Conservation (phyloP, 176 grass and related monocot genomes). For the barley (Hordeum vulgare) region DNA sequence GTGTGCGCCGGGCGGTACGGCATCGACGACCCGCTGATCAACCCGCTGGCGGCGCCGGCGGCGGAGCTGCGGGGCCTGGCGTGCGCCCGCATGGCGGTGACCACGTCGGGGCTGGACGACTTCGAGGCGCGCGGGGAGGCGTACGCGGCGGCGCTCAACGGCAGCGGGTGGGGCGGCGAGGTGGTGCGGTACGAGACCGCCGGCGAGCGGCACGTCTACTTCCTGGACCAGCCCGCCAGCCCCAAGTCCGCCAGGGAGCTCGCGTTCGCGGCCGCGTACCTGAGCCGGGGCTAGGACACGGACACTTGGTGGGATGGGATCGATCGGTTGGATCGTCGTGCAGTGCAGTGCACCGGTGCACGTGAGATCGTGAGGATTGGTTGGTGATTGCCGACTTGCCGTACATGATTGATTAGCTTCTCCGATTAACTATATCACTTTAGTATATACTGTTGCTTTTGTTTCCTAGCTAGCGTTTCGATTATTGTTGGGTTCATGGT, state of each 20-base stretch:
- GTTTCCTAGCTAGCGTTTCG: not conserved
- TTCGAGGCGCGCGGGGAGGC: constrained; percentile 50
- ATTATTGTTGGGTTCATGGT: not conserved
- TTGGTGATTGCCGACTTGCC: not conserved
- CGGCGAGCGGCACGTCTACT: constrained; percentile 66
- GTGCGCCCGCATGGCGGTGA: constrained; percentile 42
- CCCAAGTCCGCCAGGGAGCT: constrained; percentile 49
- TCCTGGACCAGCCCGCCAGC: constrained; percentile 31
- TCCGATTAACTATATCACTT: not conserved
- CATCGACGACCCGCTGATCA: constrained; percentile 56
- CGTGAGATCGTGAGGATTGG: not conserved
- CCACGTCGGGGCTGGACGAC: constrained; percentile 39
- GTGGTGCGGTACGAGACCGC: constrained; percentile 45
- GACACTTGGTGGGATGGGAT: not conserved
- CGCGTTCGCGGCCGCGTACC: constrained; percentile 31
- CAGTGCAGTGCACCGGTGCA: not conserved
- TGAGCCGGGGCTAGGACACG: constrained; percentile 28
- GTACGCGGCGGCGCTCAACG: constrained; percentile 43
- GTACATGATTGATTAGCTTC: constrained; percentile 14
- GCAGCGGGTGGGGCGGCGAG: constrained; percentile 54
- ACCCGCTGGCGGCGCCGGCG: constrained; percentile 42
- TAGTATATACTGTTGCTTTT: not conserved
- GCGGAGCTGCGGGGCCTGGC: constrained; percentile 23
- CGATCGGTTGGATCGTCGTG: not conserved
- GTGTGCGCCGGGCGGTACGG: constrained; percentile 37